Base-by-base conservation (phyloP, 2,329 filamentous ascomycete genomes). In the Periconia macrospinosa region DNA sequence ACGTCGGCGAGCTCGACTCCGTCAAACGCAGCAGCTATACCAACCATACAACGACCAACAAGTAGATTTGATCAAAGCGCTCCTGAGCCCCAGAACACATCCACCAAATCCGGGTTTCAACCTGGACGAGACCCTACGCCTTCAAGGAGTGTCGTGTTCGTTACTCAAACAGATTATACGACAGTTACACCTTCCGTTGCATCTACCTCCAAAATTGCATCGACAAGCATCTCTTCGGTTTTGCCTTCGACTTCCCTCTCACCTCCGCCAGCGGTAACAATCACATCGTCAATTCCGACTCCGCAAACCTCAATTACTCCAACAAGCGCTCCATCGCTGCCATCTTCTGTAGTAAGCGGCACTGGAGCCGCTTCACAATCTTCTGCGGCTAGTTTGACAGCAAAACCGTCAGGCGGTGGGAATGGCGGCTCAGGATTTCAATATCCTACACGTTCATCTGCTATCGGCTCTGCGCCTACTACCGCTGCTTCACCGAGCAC, bases 151-250 rank as follows among this genome's bases (percentile, higher is more conserved):
- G 33, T 52, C 30, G 47, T 56, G 13, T 19, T 49, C 23, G 43
- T 54, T 6, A 56, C 56, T 6, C 43, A 47, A 23, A 56, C 51
- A 8, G 18, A 49, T 13, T 58, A 49, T 44, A 58, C 52, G 1
- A 55, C 50, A 27, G 47, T 53, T 5, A 30, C 11, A 41, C 49
- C 48, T 30, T 30, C 37, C 11, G 45, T 13, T 9, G 18, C 11
- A 15, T 45, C 40, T 30, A 30, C 40, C 13, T 37, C 41, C 9
- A 17, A 5, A 40, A 30, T 41, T 15, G 17, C 23, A 23, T 14
- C 41, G 35, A 15, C 48, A 20, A 15, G 55, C 59, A 13, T 53
- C 58, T 33, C 35, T 23, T 33, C 40, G 30, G 23, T 20, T 19
- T 37, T 49, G 11, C 40, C 47, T 18, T 33, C 37, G 30, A 48